Evolutionary conservation across 2,329 filamentous ascomycete species (phyloP).

Genomic region (Fusarium irregulare): DNA sequence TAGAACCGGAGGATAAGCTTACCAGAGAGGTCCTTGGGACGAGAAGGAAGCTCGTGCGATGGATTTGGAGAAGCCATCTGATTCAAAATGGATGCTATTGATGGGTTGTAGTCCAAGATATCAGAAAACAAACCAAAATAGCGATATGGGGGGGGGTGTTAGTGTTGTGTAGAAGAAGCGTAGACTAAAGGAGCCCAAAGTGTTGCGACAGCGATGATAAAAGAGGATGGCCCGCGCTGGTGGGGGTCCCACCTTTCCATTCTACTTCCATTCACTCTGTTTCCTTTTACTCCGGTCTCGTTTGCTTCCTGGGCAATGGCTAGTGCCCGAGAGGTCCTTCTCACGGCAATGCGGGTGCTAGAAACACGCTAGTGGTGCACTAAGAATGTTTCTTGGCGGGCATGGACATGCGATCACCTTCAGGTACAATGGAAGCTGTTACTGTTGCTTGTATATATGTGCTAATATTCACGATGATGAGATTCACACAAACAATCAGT

Average conservation of each 20-base stretch:
- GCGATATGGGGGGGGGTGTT: constrained; percentile 16
- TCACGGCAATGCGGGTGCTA: constrained; percentile 30
- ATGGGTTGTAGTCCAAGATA: constrained; percentile 20
- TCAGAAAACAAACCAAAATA: constrained; percentile 28
- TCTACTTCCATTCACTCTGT: not conserved
- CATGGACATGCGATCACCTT: constrained; percentile 14
- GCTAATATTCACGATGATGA: constrained; percentile 9
- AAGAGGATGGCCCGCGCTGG: constrained; percentile 42
- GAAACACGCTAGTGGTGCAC: constrained; percentile 36
- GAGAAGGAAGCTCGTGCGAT: constrained; percentile 33
- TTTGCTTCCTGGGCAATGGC: constrained; percentile 19
- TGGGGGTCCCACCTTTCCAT: constrained; percentile 41
- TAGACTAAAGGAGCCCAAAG: constrained; percentile 32
- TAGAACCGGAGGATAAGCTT: constrained; percentile 42
- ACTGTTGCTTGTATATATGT: not conserved
- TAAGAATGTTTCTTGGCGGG: constrained; percentile 31
- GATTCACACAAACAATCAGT: not conserved
- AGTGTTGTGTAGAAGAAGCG: constrained; percentile 38
- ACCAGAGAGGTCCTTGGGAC: constrained; percentile 41
- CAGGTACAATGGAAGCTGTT: constrained; percentile 11
- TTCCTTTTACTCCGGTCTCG: constrained; percentile 16
- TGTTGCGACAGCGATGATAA: constrained; percentile 47
- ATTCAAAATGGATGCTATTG: constrained; percentile 20
- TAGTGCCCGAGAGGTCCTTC: constrained; percentile 14
- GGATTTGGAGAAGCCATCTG: constrained; percentile 40